phyloP scores from a whole-genome alignment of 106 monocot species.

The Dendrobium huoshanense region DNA sequence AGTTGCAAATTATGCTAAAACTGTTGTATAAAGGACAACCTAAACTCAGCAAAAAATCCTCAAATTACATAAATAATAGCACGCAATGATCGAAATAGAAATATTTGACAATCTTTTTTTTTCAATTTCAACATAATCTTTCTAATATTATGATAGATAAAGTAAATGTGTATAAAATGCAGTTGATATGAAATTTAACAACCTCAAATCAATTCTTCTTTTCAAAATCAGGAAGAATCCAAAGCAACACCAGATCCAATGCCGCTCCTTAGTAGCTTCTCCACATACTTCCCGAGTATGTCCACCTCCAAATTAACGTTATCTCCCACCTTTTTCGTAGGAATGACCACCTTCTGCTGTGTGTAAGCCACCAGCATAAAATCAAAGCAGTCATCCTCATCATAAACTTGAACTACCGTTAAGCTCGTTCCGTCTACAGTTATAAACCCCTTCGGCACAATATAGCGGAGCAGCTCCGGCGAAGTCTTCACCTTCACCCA shows the following conservation, averaged over 20 bases:
- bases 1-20: not conserved
- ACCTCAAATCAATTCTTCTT: not conserved
- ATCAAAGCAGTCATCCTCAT: conserved; percentile 76
- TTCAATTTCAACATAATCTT: not conserved
- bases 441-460: conserved; percentile 89
- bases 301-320: conserved; percentile 96
- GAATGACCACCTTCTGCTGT: conserved; percentile 82
- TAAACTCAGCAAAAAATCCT: not conserved
- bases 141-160: not conserved
- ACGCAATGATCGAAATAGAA: not conserved
- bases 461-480: conserved; percentile 47
- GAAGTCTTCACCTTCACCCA: conserved; percentile 74
- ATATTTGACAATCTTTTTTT: not conserved
- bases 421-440: conserved; percentile 85
- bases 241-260: not conserved
- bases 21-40: not conserved
- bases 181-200: not conserved
- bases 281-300: conserved; percentile 92
- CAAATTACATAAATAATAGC: not conserved
- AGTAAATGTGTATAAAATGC: not conserved
- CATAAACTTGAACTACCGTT: conserved; percentile 81
- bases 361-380: conserved; percentile 96
- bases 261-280: conserved; percentile 56
- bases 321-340: conserved; percentile 76
- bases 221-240: conserved; percentile 8